Evolutionary conservation across 768 basidiomycete species (phyloP), one percentile per base, ranked within the genome.

Genomic region (Pluteus cervinus): DNA sequence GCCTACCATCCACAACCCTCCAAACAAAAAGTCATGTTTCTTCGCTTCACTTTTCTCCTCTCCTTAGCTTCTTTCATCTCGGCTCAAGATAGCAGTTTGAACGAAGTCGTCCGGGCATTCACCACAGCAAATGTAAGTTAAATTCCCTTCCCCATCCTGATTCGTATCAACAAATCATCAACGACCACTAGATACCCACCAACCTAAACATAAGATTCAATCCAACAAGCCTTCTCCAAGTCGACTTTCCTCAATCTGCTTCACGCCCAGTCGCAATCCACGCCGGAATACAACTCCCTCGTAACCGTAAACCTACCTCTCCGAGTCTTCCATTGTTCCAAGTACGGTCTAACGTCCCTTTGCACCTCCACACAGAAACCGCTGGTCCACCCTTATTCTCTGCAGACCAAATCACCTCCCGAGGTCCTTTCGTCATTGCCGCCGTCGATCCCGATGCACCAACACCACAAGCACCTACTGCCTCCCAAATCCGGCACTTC

Each of bases 401-500:
- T 35, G 45, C 61, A 24, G 41, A 46, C 14, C 60, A 58, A 6
- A 34, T 49, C 9, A 38, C 37, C 9, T 41, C 45, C 12, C 38
- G 20, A 8, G 71, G 69, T 1, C 70, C 71, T 0, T 75, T 69
- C 47, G 68, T 75, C 11, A 47, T 75, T 8, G 64, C 65, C 0
- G 46, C 60, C 7, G 65, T 74, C 3, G 72, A 73, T 42, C 73
- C 66, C 4, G 73, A 75, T 43, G 71, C 66, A 7, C 71, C 71
- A 6, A 71, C 71, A n/a, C 72, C 73, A 2, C 66, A 71, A 44
- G 52, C 45, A 12, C 63, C 66, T 9, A 67, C 56, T 5, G 36
- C 24, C 3, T 57, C 68, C 1, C 68, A 74, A 44, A 65, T 74
- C 29, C 61, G 70, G 2, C 72, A 75, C 47, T 71, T 71, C 55